phyloP scores from a whole-genome alignment of 108 stramenopile genomes.

The Nitzschia sp. region DNA sequence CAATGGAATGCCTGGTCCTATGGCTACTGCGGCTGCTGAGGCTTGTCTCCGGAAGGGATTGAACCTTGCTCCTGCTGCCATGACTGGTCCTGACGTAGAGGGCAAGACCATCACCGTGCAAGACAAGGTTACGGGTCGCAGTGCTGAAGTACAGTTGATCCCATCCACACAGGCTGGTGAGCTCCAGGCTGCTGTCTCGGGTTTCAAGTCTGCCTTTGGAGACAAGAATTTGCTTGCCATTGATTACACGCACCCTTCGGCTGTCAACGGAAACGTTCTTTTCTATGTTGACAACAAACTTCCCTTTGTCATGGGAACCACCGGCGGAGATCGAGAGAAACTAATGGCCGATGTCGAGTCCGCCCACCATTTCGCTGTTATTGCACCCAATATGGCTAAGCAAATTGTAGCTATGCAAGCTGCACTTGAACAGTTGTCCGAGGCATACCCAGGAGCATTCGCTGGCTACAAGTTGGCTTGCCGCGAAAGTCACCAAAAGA shows the following conservation, averaged over 20 bases:
- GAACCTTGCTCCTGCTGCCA: conserved; percentile 75
- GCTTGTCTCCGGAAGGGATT: conserved; percentile 88
- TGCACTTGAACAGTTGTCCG: conserved; percentile 87
- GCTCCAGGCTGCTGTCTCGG: conserved; percentile 50
- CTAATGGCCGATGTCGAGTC: conserved; percentile 72
- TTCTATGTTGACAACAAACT: conserved; percentile 81
- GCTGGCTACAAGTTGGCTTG: conserved; percentile 90
- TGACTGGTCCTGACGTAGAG: conserved; percentile 88
- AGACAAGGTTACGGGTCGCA: conserved; percentile 64
- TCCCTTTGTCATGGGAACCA: conserved; percentile 96
- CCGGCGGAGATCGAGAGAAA: conserved; percentile 89
- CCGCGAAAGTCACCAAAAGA: conserved; percentile 93
- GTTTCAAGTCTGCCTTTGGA: conserved; percentile 54
- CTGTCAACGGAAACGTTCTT: conserved; percentile 91
- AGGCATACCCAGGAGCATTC: conserved; percentile 90
- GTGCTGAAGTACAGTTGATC: conserved; percentile 68
- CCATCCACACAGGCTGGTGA: conserved; percentile 67
- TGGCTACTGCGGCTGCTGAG: conserved; percentile 95
- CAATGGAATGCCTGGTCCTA: conserved; percentile 93
- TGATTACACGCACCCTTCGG: conserved; percentile 96
- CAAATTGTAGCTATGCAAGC: conserved; percentile 99
- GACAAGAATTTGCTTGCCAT: conserved; percentile 80
- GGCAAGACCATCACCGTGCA: conserved; percentile 62
- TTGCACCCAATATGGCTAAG: conserved; percentile 99
- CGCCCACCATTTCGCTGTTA: conserved; percentile 83